phyloP scores from a whole-genome alignment of 768 basidiomycete genomes.

The Mycena polygramma region DNA sequence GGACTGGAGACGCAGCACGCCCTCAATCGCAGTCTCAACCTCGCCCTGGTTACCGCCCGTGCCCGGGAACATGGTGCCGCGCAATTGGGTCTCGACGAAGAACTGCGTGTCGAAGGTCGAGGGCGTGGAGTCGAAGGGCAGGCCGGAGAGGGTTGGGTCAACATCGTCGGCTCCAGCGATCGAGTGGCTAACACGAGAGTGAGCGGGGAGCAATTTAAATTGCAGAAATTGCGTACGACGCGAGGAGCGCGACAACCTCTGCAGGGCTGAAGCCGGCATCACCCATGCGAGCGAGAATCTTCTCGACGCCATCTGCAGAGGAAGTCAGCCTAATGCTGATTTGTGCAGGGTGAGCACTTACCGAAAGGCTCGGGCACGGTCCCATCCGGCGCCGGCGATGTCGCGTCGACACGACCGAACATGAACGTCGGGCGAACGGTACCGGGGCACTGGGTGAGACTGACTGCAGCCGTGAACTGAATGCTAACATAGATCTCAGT shows the following conservation, averaged over 20 bases:
- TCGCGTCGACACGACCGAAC: conserved; percentile 44
- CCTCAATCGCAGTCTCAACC: conserved; percentile 27
- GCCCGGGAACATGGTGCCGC: conserved; percentile 39
- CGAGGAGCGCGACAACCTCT: conserved; percentile 45
- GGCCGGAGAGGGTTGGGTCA: conserved; percentile 13
- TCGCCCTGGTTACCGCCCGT: conserved; percentile 30
- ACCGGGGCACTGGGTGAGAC: conserved; percentile 47
- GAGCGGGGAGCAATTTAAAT: conserved; percentile 1
- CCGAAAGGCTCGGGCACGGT: conserved; percentile 45
- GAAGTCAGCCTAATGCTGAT: conserved; percentile 8
- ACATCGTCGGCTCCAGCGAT: conserved; percentile 20
- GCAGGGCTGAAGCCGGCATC: conserved; percentile 44
- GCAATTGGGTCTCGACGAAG: conserved; percentile 39
- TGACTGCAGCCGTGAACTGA: conserved; percentile 48
- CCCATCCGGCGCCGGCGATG: conserved; percentile 33
- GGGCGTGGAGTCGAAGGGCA: conserved; percentile 42
- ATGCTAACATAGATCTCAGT: conserved; percentile 33
- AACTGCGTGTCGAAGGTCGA: conserved; percentile 41
- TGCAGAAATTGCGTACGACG: conserved; percentile 34
- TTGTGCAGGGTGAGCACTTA: conserved; percentile 7
- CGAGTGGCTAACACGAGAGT: conserved; percentile 6
- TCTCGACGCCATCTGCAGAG: conserved; percentile 36
- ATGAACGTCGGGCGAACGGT: conserved; percentile 46
- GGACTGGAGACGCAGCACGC: conserved; percentile 35
- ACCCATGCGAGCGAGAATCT: conserved; percentile 43